Evolutionary conservation across 2,329 filamentous ascomycete genomes (phyloP).

Genomic region (Aspergillus costaricaensis): DNA sequence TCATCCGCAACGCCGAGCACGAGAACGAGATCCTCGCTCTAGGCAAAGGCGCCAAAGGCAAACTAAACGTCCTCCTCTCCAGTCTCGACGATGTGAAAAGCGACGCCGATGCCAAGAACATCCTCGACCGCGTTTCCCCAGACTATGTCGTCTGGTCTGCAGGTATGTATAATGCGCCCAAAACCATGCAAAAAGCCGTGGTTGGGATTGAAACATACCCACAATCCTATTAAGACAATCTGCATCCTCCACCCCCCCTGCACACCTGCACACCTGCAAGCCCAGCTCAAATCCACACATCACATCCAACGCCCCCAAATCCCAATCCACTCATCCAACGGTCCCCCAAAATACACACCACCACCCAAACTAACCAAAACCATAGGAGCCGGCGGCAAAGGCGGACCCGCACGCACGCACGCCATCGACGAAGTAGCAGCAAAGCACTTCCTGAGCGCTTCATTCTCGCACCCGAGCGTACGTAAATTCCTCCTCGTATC

Average conservation of each 20-base stretch:
- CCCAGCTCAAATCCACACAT: background rate
- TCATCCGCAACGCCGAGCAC: constrained; percentile 74
- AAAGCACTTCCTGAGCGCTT: constrained; percentile 55
- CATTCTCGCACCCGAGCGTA: constrained; percentile 47
- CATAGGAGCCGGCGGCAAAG: constrained; percentile 58
- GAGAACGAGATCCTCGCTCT: constrained; percentile 64
- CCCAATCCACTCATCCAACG: background rate
- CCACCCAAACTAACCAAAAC: background rate
- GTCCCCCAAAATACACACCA: background rate
- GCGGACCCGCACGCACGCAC: constrained; percentile 52
- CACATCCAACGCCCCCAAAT: background rate
- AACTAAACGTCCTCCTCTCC: constrained; percentile 67
- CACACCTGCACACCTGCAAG: background rate
- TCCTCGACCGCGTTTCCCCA: constrained; percentile 54
- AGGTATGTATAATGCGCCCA: constrained; percentile 30
- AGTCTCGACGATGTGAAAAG: constrained; percentile 71
- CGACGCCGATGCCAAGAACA: constrained; percentile 60
- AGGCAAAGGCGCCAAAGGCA: constrained; percentile 59
- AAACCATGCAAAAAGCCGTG: constrained; percentile 8
- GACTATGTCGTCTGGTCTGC: constrained; percentile 52
- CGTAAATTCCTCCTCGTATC: constrained; percentile 59
- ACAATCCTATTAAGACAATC: background rate
- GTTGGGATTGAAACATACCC: background rate
- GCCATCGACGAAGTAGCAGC: constrained; percentile 59
- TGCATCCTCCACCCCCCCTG: background rate